These are phyloP conservation scores for Fonsecaea pugnacius DNA, from an alignment of 2,329 filamentous ascomycete species.

Conservation along the genomic window DNA sequence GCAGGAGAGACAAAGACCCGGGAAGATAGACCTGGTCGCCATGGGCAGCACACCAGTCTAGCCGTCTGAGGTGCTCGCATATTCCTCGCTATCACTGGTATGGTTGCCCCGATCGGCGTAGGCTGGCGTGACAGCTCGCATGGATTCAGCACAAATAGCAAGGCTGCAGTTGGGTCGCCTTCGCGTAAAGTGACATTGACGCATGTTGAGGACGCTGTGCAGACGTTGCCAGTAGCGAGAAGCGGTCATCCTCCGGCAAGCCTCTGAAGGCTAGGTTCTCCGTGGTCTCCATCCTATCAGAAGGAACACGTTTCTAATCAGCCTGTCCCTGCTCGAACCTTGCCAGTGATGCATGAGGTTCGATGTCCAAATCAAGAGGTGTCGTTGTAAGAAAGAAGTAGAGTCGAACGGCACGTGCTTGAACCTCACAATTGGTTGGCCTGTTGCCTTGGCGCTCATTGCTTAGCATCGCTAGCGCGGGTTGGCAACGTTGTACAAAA, in stretches of 20 bases:
- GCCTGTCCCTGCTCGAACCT: slow-evolving; percentile 6
- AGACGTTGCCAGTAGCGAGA: not conserved
- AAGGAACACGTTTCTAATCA: slow-evolving; percentile 2
- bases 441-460: slow-evolving; percentile 4
- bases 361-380: not conserved
- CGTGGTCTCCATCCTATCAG: slow-evolving; percentile 9
- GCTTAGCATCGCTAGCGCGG: slow-evolving; percentile 1
- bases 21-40: not conserved
- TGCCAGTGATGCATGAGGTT: slow-evolving; percentile 1
- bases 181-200: not conserved
- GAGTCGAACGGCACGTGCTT: slow-evolving; percentile 2
- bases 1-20: not conserved
- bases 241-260: slow-evolving; percentile 5
- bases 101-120: not conserved
- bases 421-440: slow-evolving; percentile 9
- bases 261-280: not conserved
- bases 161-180: slow-evolving; percentile 6
- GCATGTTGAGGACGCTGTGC: not conserved
- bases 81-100: not conserved
- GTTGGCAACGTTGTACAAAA: not conserved
- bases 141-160: slow-evolving; percentile 12
- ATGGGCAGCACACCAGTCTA: not conserved
- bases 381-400: slow-evolving; percentile 4
- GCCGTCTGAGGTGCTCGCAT: not conserved
- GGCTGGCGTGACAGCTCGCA: slow-evolving; percentile 6